These are phyloP conservation scores for Boletus vermiculosoides DNA, from an alignment of 768 basidiomycete genomes.

Conservation along the genomic window DNA sequence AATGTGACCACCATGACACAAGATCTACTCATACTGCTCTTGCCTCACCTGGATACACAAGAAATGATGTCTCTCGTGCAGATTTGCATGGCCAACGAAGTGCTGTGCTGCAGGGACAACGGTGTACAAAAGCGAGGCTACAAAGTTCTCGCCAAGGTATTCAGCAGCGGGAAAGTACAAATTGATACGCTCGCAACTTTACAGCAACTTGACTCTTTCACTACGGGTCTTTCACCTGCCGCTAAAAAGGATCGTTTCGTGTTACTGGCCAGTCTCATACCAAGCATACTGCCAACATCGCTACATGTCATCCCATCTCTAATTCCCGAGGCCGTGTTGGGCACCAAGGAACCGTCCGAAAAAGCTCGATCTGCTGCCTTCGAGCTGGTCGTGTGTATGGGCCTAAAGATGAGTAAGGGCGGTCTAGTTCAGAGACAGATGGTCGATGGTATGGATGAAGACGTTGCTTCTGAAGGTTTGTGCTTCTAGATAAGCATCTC, in stretches of 20 bases:
- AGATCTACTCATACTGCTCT: conserved; percentile 82
- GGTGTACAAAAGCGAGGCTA: conserved; percentile 96
- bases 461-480: conserved; percentile 45
- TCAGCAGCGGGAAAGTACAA: conserved; percentile 60
- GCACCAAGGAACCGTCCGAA: conserved; percentile 96
- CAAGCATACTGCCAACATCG: conserved; percentile 61
- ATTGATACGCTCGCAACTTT: conserved; percentile 59
- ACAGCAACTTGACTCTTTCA: conserved; percentile 60
- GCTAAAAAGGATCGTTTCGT: conserved; percentile 93
- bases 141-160: conserved; percentile 74
- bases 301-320: conserved; percentile 85
- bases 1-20: conserved; percentile 62
- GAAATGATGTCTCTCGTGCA: conserved; percentile 67
- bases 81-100: conserved; percentile 61
- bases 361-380: conserved; percentile 88
- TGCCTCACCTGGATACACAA: conserved; percentile 64
- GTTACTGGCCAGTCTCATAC: conserved; percentile 68
- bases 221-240: conserved; percentile 67
- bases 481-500: background rate
- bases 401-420: conserved; percentile 83
- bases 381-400: conserved; percentile 88
- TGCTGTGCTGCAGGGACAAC: conserved; percentile 77
- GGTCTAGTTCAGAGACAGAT: conserved; percentile 76
- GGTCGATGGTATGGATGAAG: conserved; percentile 83
- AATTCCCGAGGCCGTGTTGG: conserved; percentile 91